Evolutionary conservation across 2,329 filamentous ascomycete genomes (phyloP), one percentile per base, ranked within the genome.

Genomic region (Phoma herbarum): DNA sequence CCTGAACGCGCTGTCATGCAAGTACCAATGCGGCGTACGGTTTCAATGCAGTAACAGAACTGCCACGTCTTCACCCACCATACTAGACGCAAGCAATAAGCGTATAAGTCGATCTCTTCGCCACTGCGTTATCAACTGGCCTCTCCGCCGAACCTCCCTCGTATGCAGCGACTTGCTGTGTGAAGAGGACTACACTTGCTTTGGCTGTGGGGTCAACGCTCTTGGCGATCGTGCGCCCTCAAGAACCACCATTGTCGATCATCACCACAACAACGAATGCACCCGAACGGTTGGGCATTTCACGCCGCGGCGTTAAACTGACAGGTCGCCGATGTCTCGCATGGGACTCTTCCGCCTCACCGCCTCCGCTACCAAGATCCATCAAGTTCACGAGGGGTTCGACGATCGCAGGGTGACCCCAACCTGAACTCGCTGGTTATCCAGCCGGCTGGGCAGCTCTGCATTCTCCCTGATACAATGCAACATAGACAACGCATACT

Each of bases 61-160:
- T 61, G 67, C 67, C 67, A 71, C 68, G 67, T 70, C 63, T 61
- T 39, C 44, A 49, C 25, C 48, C 35, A 45, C 26, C 42, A 31
- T 31, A 49, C 52, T 39, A 48, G 43, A 57, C 43, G 43, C 45
- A 57, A 62, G 46, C 18, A 60, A 46, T 44, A 47, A 47, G 57
- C 44, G 60, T 60, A 57, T 61, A 67, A 71, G 64, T 61, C 65
- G 68, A 71, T 70, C 67, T 63, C 60, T 66, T 71, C 52, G 68
- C 68, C 68, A 71, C 68, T 57, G 60, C 46, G 45, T 42, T 22
- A 20, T 52, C 47, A 35, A 29, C 29, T 41, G 39, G 28, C 16
- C 25, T 35, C 43, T 58, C 55, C 37, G 37, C 61, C 29, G 48
- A 44, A 41, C 29, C 42, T 46, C 52, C 33, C 28, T 39, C 39